Conservation (phyloP, 352 stramenopile genomes). For the Pythium aristosporum region DNA sequence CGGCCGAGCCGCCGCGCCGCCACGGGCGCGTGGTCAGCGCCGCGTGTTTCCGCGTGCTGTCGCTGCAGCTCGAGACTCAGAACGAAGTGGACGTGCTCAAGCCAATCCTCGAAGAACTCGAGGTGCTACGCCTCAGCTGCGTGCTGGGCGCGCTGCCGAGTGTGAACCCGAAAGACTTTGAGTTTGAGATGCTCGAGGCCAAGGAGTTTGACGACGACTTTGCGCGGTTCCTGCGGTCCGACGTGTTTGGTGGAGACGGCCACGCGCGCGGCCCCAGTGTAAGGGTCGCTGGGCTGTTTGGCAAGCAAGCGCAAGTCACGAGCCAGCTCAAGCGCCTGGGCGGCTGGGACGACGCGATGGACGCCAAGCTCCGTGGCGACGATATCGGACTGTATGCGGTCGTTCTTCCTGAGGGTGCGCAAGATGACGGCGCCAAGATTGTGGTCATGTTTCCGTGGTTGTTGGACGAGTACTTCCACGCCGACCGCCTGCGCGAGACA, state of each 20-base stretch:
- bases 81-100: constrained; percentile 74
- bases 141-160: constrained; percentile 48
- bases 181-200: constrained; percentile 48
- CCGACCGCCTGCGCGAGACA: constrained; percentile 18
- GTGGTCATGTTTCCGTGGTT: constrained; percentile 71
- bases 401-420: constrained; percentile 25
- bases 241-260: constrained; percentile 35
- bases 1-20: neutral
- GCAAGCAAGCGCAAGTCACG: constrained; percentile 55
- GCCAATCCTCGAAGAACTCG: constrained; percentile 59
- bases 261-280: constrained; percentile 16
- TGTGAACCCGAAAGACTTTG: constrained; percentile 52
- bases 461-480: constrained; percentile 40
- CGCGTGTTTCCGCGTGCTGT: constrained; percentile 50
- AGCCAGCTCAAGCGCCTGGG: constrained; percentile 33
- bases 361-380: constrained; percentile 30
- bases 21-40: constrained; percentile 21
- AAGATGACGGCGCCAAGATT: neutral
- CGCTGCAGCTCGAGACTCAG: constrained; percentile 48
- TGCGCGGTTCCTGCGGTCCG: constrained; percentile 47
- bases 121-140: constrained; percentile 65
- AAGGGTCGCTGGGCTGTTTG: constrained; percentile 52
- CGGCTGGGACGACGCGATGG: constrained; percentile 48
- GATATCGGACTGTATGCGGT: constrained; percentile 61
- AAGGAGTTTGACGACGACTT: constrained; percentile 69